Evolutionary conservation across 2,329 filamentous ascomycete species (phyloP).

Genomic region (Diplodia seriata): DNA sequence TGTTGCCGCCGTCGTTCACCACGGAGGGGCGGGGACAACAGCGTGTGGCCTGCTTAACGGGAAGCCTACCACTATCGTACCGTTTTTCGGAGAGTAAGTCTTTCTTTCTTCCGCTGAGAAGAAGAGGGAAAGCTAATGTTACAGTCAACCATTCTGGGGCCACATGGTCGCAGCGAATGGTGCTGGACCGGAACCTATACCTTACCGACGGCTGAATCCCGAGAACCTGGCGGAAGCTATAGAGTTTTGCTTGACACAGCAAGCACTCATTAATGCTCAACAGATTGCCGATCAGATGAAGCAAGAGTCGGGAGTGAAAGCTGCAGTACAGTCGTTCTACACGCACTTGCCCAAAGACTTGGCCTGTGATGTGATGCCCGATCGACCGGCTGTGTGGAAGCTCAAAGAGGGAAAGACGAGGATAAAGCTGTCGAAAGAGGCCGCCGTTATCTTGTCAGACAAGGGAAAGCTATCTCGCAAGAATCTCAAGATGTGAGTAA

Average conservation of each 20-base stretch:
- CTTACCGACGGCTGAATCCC: conserved; percentile 53
- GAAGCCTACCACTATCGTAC: conserved; percentile 61
- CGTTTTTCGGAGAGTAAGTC: conserved; percentile 60
- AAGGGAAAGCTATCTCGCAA: not conserved
- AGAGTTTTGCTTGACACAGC: conserved; percentile 50
- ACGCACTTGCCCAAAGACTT: conserved; percentile 56
- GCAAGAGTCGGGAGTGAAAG: conserved; percentile 50
- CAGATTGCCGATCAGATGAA: conserved; percentile 52
- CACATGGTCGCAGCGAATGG: conserved; percentile 58
- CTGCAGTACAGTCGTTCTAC: conserved; percentile 56
- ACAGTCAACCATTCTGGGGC: conserved; percentile 61
- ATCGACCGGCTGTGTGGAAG: conserved; percentile 73
- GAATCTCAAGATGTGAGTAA: conserved; percentile 1
- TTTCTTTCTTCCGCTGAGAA: too few relatives aligned
- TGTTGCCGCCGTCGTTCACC: conserved; percentile 63
- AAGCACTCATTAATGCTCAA: conserved; percentile 47
- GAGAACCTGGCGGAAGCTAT: conserved; percentile 57
- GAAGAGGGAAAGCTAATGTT: not conserved
- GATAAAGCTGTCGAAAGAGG: conserved; percentile 3
- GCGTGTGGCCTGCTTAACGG: conserved; percentile 61
- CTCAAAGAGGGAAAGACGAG: not conserved
- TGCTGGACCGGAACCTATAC: conserved; percentile 59
- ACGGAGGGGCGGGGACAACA: conserved; percentile 66
- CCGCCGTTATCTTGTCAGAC: not conserved
- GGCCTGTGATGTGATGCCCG: conserved; percentile 72